phyloP scores from a whole-genome alignment of 345 rosid genomes.

The Boechera divaricarpa region DNA sequence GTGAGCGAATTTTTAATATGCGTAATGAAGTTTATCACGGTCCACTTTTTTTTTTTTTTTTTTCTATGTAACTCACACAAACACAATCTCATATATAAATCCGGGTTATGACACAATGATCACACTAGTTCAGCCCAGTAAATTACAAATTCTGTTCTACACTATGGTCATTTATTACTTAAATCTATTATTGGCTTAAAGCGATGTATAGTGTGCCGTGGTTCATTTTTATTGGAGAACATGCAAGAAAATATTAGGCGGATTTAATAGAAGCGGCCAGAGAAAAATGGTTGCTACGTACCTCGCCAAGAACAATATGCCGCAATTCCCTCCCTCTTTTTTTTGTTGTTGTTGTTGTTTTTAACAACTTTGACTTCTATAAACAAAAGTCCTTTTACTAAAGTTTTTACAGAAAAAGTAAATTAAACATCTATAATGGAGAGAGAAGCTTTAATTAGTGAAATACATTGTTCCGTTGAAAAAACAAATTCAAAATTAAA shows the following conservation, averaged over 20 bases:
- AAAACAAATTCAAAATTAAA: background rate
- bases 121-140: background rate
- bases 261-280: background rate
- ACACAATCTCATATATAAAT: background rate
- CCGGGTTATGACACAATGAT: background rate
- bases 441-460: background rate
- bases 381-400: too few relatives aligned
- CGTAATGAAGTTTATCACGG: constrained; percentile 1
- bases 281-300: background rate
- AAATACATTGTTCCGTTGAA: background rate
- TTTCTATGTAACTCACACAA: background rate
- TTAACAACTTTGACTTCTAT: background rate
- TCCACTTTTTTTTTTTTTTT: background rate
- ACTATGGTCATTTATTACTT: background rate
- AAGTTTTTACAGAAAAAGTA: too few relatives aligned
- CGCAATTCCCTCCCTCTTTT: background rate
- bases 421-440: background rate
- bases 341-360: background rate
- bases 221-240: background rate
- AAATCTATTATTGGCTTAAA: background rate
- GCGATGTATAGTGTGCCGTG: background rate
- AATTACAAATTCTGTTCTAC: background rate
- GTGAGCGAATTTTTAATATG: background rate
- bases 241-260: background rate
- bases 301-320: background rate